Conservation (phyloP, 176 grass and related monocot species). For the Tillandsia fasciculata region DNA sequence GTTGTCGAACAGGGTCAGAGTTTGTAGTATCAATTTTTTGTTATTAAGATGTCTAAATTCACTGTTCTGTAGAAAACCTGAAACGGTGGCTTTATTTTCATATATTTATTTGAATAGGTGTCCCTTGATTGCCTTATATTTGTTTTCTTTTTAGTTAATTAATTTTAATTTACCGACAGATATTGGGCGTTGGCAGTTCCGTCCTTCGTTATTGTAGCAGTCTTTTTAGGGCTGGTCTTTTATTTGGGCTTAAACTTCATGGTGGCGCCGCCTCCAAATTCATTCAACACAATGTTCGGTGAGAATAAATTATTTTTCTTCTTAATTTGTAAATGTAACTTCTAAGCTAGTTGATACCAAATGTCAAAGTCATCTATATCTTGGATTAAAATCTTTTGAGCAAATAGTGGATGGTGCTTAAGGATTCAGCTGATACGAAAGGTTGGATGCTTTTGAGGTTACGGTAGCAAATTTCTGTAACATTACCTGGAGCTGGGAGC, state of each 20-base stretch:
- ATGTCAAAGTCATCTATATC: not conserved
- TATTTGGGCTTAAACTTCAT: slow-evolving; percentile 62
- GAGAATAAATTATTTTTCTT: slow-evolving; percentile 6
- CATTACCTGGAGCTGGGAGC: no score
- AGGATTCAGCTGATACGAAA: no score
- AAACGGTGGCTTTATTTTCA: no score
- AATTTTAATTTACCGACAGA: slow-evolving; percentile 19
- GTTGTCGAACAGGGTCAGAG: no score
- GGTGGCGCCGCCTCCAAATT: slow-evolving; percentile 39
- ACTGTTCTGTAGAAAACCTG: no score
- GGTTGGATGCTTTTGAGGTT: no score
- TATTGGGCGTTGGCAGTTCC: slow-evolving; percentile 49
- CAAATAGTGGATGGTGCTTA: no score
- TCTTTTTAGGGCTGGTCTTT: slow-evolving; percentile 27
- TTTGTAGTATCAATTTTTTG: no score
- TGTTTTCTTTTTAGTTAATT: not conserved
- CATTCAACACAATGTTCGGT: slow-evolving; percentile 53
- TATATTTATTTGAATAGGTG: no score
- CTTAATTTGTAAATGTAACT: no score
- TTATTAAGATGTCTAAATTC: no score
- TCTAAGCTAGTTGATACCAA: not conserved
- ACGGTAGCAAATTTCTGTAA: no score
- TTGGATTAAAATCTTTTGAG: not conserved
- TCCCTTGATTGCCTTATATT: not conserved
- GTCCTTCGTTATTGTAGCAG: slow-evolving; percentile 37